A percentile compares a stretch with the other conserved stretches of the same genome.
Evolutionary conservation across 768 basidiomycete species (phyloP).

Genomic region (Trametes punicea): DNA sequence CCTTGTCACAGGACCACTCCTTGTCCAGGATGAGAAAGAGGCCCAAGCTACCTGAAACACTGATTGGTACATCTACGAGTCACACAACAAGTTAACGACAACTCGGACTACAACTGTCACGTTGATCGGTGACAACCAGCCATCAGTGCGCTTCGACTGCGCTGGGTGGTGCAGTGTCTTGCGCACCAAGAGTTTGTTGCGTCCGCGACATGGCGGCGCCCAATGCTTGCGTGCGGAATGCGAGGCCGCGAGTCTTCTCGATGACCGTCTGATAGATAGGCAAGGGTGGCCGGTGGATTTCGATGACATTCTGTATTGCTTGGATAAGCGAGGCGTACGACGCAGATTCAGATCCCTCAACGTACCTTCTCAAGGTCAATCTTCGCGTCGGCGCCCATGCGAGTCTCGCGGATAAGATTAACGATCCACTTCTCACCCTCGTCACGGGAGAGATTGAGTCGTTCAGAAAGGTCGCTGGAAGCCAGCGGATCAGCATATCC

Average conservation of each 20-base stretch:
- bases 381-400: conserved; percentile 95
- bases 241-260: conserved; percentile 90
- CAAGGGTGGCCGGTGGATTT: conserved; percentile 85
- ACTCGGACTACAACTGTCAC: too few species aligned
- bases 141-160: conserved; percentile 26
- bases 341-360: neutral
- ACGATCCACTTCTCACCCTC: conserved; percentile 99
- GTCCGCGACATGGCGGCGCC: conserved; percentile 67
- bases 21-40: too few species aligned
- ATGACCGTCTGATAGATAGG: conserved; percentile 94
- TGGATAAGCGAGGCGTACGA: conserved; percentile 15
- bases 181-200: conserved; percentile 17
- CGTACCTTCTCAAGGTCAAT: conserved; percentile 94
- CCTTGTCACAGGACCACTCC: too few species aligned
- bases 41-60: too few species aligned
- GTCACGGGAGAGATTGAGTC: conserved; percentile 88
- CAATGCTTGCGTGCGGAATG: conserved; percentile 86
- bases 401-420: conserved; percentile 95
- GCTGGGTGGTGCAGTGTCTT: conserved; percentile 15
- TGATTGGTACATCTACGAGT: too few species aligned
- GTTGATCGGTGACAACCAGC: too few species aligned
- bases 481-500: neutral
- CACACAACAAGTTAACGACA: too few species aligned
- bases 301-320: conserved; percentile 84
- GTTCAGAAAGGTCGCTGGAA: conserved; percentile 82